Percentiles rank a stretch among this genome's conserved stretches.
These are phyloP conservation scores for Saccharomyces hybrid DNA, from an alignment of 1,139 yeast genomes.

Conservation along the genomic window DNA sequence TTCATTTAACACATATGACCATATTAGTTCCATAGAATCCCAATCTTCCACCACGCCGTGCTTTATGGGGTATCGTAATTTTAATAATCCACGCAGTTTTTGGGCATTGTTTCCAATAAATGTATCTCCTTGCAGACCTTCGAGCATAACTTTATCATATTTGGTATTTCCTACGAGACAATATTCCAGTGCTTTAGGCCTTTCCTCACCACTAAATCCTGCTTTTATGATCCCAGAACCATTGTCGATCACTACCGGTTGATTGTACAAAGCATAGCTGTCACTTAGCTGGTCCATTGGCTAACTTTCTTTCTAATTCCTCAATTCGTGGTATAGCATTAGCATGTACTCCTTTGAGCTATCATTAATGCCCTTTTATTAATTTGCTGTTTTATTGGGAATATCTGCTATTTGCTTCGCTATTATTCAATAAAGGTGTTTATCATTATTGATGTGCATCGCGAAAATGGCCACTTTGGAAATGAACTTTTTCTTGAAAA, in stretches of 20 bases:
- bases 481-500: not conserved
- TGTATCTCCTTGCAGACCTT: slow-evolving; percentile 53
- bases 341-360: not conserved
- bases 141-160: slow-evolving; percentile 79
- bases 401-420: not conserved
- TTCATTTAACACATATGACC: slow-evolving; percentile 57
- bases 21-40: slow-evolving; percentile 75
- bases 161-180: slow-evolving; percentile 72
- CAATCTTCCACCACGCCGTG: slow-evolving; percentile 82
- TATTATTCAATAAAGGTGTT: not conserved
- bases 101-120: slow-evolving; percentile 75
- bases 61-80: slow-evolving; percentile 60
- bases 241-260: slow-evolving; percentile 86
- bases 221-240: slow-evolving; percentile 88
- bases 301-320: not conserved
- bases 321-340: not conserved
- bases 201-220: slow-evolving; percentile 89
- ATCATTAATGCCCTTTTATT: not conserved
- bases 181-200: slow-evolving; percentile 48
- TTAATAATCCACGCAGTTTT: slow-evolving; percentile 63
- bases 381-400: not conserved
- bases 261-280: slow-evolving; percentile 43
- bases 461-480: not conserved
- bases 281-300: not conserved
- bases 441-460: not conserved